phyloP scores from a whole-genome alignment of 2,329 filamentous ascomycete genomes.

The Cytospora paraplurivora region DNA sequence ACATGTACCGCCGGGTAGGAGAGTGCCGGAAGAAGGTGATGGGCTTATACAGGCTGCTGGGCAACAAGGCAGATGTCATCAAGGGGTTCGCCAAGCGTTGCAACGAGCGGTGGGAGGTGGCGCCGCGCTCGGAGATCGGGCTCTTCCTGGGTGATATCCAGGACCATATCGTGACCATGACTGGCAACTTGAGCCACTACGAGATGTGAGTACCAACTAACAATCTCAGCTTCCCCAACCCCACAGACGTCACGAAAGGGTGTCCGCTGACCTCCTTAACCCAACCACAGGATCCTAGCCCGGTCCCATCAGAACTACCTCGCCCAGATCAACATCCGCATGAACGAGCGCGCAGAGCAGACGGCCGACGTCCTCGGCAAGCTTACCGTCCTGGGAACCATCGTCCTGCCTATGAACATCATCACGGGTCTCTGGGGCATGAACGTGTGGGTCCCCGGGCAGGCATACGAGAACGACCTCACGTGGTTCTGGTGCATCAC shows the following conservation, averaged over 20 bases:
- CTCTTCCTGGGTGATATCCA: constrained; percentile 97
- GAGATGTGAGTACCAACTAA: constrained; percentile 71
- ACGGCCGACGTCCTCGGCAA: constrained; percentile 94
- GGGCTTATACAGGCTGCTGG: constrained; percentile 87
- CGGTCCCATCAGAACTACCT: constrained; percentile 95
- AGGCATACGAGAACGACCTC: constrained; percentile 75
- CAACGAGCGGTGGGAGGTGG: constrained; percentile 97
- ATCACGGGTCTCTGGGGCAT: constrained; percentile 98
- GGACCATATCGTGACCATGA: constrained; percentile 99
- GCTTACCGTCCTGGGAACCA: constrained; percentile 92
- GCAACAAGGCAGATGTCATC: constrained; percentile 98
- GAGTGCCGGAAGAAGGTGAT: constrained; percentile 97
- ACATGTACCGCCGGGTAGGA: constrained; percentile 91
- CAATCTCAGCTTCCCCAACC: too few species aligned
- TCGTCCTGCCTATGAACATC: constrained; percentile 98
- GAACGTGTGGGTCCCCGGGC: constrained; percentile 96
- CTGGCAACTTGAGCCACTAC: constrained; percentile 90
- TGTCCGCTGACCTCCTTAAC: constrained; percentile 15
- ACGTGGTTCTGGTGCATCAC: constrained; percentile 77
- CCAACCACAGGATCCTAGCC: constrained; percentile 69
- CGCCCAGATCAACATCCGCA: constrained; percentile 98
- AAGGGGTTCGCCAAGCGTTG: constrained; percentile 98
- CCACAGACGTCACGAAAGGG: too few species aligned
- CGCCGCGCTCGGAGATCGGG: constrained; percentile 93
- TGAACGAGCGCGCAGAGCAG: constrained; percentile 96